Base-by-base conservation (phyloP, 768 basidiomycete species). In the Chalciporus piperatus region DNA sequence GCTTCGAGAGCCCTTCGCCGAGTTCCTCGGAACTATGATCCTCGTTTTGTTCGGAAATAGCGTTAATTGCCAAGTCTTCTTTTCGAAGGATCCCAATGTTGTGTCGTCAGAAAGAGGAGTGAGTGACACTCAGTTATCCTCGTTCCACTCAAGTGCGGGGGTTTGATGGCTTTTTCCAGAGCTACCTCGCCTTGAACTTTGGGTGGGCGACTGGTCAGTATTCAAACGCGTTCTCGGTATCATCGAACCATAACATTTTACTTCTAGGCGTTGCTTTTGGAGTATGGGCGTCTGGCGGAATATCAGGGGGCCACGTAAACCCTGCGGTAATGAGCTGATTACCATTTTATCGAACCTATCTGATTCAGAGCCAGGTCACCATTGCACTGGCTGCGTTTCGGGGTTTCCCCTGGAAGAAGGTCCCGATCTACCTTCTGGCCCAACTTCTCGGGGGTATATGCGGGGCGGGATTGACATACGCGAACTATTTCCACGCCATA, bases 391-490 rank as follows among this genome's bases (percentile, higher is more conserved):
- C 84, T 11, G 69, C 78, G 1, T 86, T 82, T 67, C 79, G 87
- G 55, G 80, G 78, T 22, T 89, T 90, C 67, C 85, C 88, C 0
- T 85, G 83, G 83, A 76, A 74, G 58, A 90, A 91, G 69, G 88
- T 89, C 1, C 87, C 88, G 1, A 74, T 69, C 20, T 87, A 81
- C 65, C 76, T 84, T 41, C 60, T 80, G 38, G 76, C 81, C 1
- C 85, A 87, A 63, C 44, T 83, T 27, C 59, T 84, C 39, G 83
- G 84, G 13, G 83, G 69, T 7, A 54, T 84, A 25, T 70, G 75
- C 27, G 83, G 80, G 3, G 78, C 76, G 10, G 75, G 74, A 0
- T 56, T 81, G 41, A 64, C 80, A 28, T 85, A 85, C 50, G 83
- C 72, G 6, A 80, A 82, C 56, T 85, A 84, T 57, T 75, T 78